phyloP scores from a whole-genome alignment of 345 rosid species.

The Lepidium aucheri region DNA sequence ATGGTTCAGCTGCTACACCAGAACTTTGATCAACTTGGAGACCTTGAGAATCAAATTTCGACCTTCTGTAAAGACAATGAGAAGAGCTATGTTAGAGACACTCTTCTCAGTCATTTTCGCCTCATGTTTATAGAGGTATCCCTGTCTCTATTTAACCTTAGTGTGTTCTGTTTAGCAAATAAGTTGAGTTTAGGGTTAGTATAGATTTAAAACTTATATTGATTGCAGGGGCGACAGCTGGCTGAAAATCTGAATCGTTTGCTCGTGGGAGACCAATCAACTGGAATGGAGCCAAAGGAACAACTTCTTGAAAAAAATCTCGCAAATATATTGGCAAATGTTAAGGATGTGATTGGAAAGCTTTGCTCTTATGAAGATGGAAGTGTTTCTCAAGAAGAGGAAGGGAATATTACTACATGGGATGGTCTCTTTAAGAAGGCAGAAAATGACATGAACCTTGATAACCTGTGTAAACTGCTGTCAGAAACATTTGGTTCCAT shows the following conservation, averaged over 20 bases:
- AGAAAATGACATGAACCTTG: slow-evolving; percentile 38
- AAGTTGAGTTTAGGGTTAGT: background rate
- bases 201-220: background rate
- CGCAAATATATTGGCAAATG: slow-evolving; percentile 26
- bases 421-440: slow-evolving; percentile 45
- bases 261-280: slow-evolving; percentile 16
- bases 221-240: slow-evolving; percentile 55
- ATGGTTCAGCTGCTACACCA: slow-evolving; percentile 36
- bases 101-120: slow-evolving; percentile 45
- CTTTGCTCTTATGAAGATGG: slow-evolving; percentile 29
- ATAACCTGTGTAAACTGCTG: slow-evolving; percentile 40
- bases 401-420: slow-evolving; percentile 53
- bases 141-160: background rate
- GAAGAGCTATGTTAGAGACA: slow-evolving; percentile 37
- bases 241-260: slow-evolving; percentile 37
- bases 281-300: slow-evolving; percentile 24
- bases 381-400: slow-evolving; percentile 32
- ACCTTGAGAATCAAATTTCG: slow-evolving; percentile 48
- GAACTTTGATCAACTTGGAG: slow-evolving; percentile 57
- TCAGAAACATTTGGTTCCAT: slow-evolving; percentile 38
- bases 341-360: slow-evolving; percentile 39
- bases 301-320: slow-evolving; percentile 36
- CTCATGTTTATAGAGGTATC: slow-evolving; percentile 52
- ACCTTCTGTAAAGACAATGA: slow-evolving; percentile 32
- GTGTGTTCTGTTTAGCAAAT: background rate